Base-by-base conservation (phyloP, 139 green algal genomes). In the Gonium pectorale region DNA sequence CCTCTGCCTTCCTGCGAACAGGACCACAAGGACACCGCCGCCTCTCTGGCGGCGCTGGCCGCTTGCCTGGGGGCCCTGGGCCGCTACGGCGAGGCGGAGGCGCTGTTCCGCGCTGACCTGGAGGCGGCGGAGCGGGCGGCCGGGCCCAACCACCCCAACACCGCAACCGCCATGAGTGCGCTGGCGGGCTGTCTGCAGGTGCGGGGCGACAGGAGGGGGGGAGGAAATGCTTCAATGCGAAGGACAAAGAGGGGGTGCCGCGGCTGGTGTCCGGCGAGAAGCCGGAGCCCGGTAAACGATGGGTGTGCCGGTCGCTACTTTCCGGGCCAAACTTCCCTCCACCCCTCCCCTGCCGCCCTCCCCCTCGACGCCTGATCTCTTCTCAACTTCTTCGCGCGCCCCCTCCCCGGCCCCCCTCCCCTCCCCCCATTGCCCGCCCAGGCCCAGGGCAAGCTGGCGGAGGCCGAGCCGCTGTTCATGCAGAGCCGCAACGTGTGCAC, bases 151-250 rank as follows among this genome's bases (percentile, higher is more conserved):
- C 75, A 82, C 60, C 51, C 75, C 38, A 71, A 82, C 75, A 82
- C 75, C 7, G 75, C 75, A 40, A 62, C 75, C 0, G 75, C 75
- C 17, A 68, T 82, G 75, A 71, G 38, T 29, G 75, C 75, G 40
- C 75, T 82, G 75, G 75, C 75, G 29, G 40, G 40, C 33, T 72
- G 75, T 59, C 56, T 82, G 75, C 75, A 82, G 56, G 75, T 82
- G 73, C 24, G 41, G 51, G n/a, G n/a, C n/a, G n/a, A n/a, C n/a
- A n/a, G n/a, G n/a, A n/a, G n/a, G n/a, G n/a, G n/a, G n/a, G n/a
- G n/a, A n/a, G n/a, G n/a, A n/a, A n/a, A n/a, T n/a, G n/a, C n/a
- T n/a, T n/a, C n/a, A n/a, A n/a, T n/a, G n/a, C n/a, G n/a, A n/a
- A n/a, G n/a, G n/a, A n/a, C n/a, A n/a, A n/a, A n/a, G n/a, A n/a